Conservation (phyloP, 2,329 filamentous ascomycete species). For the Aquanectria penicillioides region DNA sequence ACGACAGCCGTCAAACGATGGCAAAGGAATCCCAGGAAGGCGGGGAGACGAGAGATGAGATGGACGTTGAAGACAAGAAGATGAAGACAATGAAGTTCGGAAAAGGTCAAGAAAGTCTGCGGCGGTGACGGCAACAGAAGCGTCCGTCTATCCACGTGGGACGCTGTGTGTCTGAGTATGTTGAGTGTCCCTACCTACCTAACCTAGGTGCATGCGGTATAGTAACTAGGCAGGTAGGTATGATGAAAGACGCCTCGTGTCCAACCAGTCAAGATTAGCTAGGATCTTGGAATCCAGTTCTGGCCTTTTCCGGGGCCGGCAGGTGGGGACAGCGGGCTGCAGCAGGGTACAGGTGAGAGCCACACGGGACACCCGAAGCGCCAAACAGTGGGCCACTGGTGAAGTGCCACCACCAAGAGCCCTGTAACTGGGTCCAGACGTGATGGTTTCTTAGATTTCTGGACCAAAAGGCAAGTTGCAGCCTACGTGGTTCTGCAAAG, state of each 20-base stretch:
- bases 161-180: constrained; percentile 12
- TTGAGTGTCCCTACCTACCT: constrained; percentile 12
- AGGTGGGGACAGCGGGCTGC: constrained; percentile 4
- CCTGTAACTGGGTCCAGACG: background rate
- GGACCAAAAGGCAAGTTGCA: too few relatives aligned
- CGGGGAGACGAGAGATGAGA: background rate
- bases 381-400: constrained; percentile 1
- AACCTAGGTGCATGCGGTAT: background rate
- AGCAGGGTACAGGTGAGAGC: constrained; percentile 2
- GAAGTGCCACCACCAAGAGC: constrained; percentile 4
- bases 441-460: too few relatives aligned
- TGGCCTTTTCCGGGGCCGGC: background rate
- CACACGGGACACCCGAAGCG: constrained; percentile 13
- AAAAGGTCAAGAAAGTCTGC: background rate
- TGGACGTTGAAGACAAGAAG: background rate
- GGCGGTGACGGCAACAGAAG: constrained; percentile 15
- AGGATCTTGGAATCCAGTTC: constrained; percentile 1
- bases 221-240: constrained; percentile 6
- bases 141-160: constrained; percentile 19
- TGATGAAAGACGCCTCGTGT: constrained; percentile 20
- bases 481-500: too few relatives aligned
- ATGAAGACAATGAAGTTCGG: background rate
- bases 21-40: background rate
- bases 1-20: too few relatives aligned
- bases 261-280: constrained; percentile 12